phyloP scores from a whole-genome alignment of 768 basidiomycete species.

The Sistotremastrum suecicum region DNA sequence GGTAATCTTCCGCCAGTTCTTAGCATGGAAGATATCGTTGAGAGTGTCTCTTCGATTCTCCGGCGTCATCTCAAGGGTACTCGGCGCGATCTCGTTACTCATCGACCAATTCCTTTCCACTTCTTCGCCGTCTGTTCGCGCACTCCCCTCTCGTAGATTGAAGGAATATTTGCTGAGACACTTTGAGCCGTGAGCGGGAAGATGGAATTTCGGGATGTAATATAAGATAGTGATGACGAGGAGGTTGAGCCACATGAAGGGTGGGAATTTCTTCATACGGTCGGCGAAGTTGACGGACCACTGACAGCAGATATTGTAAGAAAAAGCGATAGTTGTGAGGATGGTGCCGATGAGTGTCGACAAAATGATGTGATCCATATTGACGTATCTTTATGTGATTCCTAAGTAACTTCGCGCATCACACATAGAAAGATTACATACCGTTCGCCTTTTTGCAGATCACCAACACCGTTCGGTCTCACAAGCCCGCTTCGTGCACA shows the following conservation, averaged over 20 bases:
- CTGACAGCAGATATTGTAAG: conserved; percentile 2
- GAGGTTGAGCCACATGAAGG: no score
- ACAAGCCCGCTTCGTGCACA: conserved; percentile 10
- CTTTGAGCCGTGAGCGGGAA: conserved; percentile 11
- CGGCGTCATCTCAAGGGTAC: conserved; percentile 23
- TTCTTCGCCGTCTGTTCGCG: conserved; percentile 21
- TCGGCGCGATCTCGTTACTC: conserved; percentile 14
- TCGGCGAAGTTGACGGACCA: conserved; percentile 1
- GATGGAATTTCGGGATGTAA: conserved; percentile 19
- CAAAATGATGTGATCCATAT: conserved; percentile 10
- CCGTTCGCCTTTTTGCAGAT: conserved; percentile 11
- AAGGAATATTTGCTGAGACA: conserved; percentile 15
- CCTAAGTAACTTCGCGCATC: not conserved
- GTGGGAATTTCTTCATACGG: not conserved
- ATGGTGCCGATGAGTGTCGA: not conserved
- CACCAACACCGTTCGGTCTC: conserved; percentile 5
- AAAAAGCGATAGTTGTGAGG: not conserved
- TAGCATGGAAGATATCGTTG: conserved; percentile 12
- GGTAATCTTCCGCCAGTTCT: conserved; percentile 18
- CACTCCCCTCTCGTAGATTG: conserved; percentile 15
- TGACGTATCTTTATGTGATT: conserved; percentile 6
- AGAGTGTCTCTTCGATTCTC: conserved; percentile 14
- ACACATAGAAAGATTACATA: not conserved
- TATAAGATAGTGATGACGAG: not conserved
- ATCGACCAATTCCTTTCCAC: conserved; percentile 19